Percentiles rank a stretch among this genome's conserved stretches.
These are phyloP conservation scores for Elsinoe fawcettii DNA, from an alignment of 2,329 filamentous ascomycete species.

Conservation along the genomic window DNA sequence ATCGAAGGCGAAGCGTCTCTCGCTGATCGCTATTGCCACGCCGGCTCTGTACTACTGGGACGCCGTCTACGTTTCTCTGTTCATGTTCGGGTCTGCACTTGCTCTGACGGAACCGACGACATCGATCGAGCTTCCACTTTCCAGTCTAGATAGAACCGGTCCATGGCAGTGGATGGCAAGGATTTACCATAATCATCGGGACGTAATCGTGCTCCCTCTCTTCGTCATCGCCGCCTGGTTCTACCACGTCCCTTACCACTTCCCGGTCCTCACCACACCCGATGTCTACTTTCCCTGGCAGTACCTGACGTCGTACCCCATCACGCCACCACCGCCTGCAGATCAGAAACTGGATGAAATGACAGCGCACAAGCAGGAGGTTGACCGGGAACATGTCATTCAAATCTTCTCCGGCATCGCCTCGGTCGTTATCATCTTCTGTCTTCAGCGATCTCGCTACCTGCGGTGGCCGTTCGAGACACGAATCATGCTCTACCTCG, in stretches of 20 bases:
- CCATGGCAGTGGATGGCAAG: background rate
- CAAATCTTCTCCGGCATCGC: background rate
- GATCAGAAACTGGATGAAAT: background rate
- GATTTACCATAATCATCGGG: background rate
- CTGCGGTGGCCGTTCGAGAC: slow-evolving; percentile 6
- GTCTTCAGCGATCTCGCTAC: background rate
- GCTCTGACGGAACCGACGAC: background rate
- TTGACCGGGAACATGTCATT: background rate
- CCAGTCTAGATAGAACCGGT: background rate
- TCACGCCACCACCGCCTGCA: background rate
- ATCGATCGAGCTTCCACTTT: background rate
- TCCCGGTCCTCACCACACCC: background rate
- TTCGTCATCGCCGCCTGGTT: background rate
- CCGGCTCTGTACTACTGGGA: background rate
- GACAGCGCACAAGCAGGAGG: background rate
- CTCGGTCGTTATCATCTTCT: background rate
- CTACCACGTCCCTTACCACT: background rate
- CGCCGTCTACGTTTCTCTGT: background rate
- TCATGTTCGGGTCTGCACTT: background rate
- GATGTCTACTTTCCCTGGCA: slow-evolving; percentile 1
- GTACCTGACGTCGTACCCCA: background rate
- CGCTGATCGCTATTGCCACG: background rate
- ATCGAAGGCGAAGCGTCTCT: background rate
- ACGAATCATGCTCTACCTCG: slow-evolving; percentile 40
- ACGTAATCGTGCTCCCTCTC: background rate